Evolutionary conservation across 2,329 filamentous ascomycete genomes (phyloP).

Genomic region (Bimuria novae-zelandiae): DNA sequence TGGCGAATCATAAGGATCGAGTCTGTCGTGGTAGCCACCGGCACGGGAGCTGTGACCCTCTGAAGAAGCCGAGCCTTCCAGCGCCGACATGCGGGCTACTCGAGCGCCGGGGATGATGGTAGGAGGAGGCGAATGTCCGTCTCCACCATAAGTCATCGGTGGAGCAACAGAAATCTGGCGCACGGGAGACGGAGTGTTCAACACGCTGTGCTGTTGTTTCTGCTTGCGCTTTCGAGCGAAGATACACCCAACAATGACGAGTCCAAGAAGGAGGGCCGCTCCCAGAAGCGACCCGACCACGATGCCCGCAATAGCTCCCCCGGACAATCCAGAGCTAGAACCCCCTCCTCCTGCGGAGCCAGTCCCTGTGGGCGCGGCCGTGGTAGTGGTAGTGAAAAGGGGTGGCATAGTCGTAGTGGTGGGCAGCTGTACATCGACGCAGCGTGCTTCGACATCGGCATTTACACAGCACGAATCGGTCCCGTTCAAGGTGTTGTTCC

Average conservation of each 20-base stretch:
- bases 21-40: constrained; percentile 29
- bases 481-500: constrained; percentile 80
- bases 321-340: constrained; percentile 62
- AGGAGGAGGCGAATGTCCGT: constrained; percentile 38
- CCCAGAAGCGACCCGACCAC: constrained; percentile 80
- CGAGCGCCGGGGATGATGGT: constrained; percentile 78
- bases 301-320: constrained; percentile 89
- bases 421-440: constrained; percentile 77
- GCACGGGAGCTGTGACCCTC: constrained; percentile 49
- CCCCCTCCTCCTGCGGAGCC: constrained; percentile 38
- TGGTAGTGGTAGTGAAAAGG: constrained; percentile 65
- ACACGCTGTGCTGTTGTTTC: constrained; percentile 72
- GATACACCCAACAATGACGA: constrained; percentile 65
- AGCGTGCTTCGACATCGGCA: constrained; percentile 73
- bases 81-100: constrained; percentile 92
- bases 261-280: constrained; percentile 67
- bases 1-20: constrained; percentile 69
- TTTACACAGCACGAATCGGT: constrained; percentile 95
- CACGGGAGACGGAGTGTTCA: constrained; percentile 85
- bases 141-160: constrained; percentile 49
- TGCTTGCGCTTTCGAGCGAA: constrained; percentile 59
- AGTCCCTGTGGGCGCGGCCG: constrained; percentile 54
- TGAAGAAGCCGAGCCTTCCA: constrained; percentile 73
- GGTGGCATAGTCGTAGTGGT: constrained; percentile 66
- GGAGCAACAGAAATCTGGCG: constrained; percentile 43